Evolutionary conservation across 1,284 basidiomycete species (phyloP), one percentile per base, ranked within the genome.

Genomic region (Ustilago xerochloae): DNA sequence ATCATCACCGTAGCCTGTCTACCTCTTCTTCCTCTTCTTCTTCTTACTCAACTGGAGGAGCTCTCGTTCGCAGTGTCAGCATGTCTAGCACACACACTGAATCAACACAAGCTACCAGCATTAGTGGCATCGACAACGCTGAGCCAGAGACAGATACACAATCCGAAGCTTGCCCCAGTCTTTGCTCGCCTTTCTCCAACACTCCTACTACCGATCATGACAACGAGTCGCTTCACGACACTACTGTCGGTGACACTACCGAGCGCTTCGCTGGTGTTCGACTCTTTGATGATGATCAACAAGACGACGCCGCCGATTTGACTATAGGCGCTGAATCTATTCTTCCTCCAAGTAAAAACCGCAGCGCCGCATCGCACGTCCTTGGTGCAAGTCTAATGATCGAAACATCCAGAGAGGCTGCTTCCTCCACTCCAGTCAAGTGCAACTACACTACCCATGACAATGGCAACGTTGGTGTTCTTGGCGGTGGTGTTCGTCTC

Each of bases 391-490:
- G 39, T 18, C 41, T 35, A 26, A 26, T 13, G 45, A n/a, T 43
- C n/a, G 24, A 33, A 35, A 70, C 47, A 36, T 32, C 48, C 6
- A n/a, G n/a, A n/a, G n/a, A n/a, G n/a, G 20, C 30, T 10, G 28
- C 28, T 36, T 39, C 52, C 0, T 67, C 64, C 2, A 57, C 49
- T 8, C 67, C 67, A 4, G 48, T 64, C 59, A 71, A 71, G 63
- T 55, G 61, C 64, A 79, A 77, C 66, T 75, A 75, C 63, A 78
- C 76, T 32, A 73, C 63, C 2, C 75, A 80, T 53, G 79, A 81
- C 57, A 77, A 77, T 33, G 79, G 79, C 56, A 81, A 81, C 26
- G 79, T 81, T 24, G 78, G 78, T 15, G 79, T 81, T 3, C 57
- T 81, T 20, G 79, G 79, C 29, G 79, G 79, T 20, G 79, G 79